phyloP scores from a whole-genome alignment of 169 alveolate species.

The Toxoplasma gondii region DNA sequence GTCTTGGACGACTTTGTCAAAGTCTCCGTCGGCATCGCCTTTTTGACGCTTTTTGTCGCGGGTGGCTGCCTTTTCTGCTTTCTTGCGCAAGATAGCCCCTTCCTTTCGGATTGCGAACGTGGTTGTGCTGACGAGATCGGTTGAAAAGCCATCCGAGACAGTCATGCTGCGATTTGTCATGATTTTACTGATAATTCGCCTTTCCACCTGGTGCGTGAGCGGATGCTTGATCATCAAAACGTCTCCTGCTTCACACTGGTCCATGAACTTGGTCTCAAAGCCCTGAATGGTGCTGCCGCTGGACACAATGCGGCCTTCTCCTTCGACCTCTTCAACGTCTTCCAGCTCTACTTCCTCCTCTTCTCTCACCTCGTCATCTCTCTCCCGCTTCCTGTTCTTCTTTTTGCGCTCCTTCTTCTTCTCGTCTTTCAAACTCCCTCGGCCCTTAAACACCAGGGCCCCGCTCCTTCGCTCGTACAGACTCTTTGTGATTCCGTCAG shows the following conservation, averaged over 20 bases:
- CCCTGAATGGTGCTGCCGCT: constrained; percentile 71
- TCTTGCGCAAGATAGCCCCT: neutral
- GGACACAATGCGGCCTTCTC: constrained; percentile 72
- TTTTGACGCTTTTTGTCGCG: neutral
- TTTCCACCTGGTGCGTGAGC: constrained; percentile 63
- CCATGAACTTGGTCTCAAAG: constrained; percentile 75
- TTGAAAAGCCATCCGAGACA: constrained; percentile 61
- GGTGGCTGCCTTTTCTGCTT: neutral
- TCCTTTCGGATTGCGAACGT: constrained; percentile 43
- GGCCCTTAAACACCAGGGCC: constrained; percentile 26
- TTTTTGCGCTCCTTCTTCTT: constrained; percentile 44
- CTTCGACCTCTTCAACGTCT: constrained; percentile 48
- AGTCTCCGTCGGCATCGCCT: neutral
- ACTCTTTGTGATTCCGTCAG: neutral
- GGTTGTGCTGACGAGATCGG: constrained; percentile 74
- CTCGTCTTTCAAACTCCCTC: constrained; percentile 28
- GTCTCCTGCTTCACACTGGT: constrained; percentile 73
- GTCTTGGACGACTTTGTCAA: constrained; percentile 30
- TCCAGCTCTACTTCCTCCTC: neutral
- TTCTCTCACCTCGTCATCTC: neutral
- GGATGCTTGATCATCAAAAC: constrained; percentile 69
- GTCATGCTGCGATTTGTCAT: constrained; percentile 70
- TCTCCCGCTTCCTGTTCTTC: neutral
- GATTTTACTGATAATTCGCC: constrained; percentile 49
- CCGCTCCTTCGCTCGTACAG: constrained; percentile 24